phyloP scores from a whole-genome alignment of 352 stramenopile species.

The Pelagophyceae sp. region DNA sequence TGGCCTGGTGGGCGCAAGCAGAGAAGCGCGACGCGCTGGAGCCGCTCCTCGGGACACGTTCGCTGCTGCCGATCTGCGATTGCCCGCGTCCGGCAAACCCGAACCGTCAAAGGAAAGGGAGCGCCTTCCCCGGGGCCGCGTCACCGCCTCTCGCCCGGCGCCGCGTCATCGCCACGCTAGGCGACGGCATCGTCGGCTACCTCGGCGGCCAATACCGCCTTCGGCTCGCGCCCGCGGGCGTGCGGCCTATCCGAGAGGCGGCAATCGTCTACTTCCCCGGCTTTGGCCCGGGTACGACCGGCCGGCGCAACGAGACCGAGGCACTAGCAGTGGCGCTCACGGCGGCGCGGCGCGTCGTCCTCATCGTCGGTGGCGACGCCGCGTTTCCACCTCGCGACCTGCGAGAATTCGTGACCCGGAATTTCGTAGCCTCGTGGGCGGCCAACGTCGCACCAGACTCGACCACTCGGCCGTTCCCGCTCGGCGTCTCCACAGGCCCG shows the following conservation, averaged over 20 bases:
- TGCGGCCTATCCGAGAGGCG: background rate
- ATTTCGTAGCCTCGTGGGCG: background rate
- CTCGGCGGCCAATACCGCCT: no score
- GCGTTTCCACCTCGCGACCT: background rate
- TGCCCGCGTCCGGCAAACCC: no score
- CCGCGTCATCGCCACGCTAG: no score
- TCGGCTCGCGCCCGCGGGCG: background rate
- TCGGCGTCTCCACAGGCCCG: background rate
- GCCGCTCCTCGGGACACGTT: no score
- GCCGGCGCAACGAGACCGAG: background rate
- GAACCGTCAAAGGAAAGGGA: no score
- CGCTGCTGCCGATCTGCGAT: no score
- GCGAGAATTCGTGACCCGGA: background rate
- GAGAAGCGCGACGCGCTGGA: no score
- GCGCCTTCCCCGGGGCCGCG: no score
- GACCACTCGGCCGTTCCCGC: background rate
- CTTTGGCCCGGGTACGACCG: background rate
- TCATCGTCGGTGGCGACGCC: background rate
- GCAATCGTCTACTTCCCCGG: background rate
- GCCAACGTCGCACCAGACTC: background rate
- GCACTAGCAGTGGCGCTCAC: background rate
- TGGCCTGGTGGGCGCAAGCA: no score
- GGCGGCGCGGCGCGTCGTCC: background rate
- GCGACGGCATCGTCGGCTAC: no score
- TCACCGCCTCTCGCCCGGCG: no score